Conservation (phyloP, 257 asterid genomes). For the Cordia subcordata region DNA sequence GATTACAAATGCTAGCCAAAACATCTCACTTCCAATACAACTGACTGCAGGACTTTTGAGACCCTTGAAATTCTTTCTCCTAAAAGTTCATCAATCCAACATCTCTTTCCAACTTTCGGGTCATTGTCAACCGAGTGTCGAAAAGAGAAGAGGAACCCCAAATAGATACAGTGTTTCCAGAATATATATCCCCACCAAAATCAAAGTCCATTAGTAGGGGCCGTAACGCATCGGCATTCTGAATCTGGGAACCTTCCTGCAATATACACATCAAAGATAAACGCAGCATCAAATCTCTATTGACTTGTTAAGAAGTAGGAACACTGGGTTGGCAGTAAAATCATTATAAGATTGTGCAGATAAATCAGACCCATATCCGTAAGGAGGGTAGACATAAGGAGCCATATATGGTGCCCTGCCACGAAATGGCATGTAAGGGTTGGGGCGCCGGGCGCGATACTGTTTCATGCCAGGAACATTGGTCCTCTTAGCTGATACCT, state of each 20-base stretch:
- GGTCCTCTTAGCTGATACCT: constrained; percentile 78
- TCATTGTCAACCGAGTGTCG: neutral
- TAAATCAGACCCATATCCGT: constrained; percentile 54
- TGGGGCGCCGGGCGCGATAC: constrained; percentile 53
- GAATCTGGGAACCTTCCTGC: constrained; percentile 69
- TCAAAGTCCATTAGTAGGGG: constrained; percentile 48
- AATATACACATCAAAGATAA: constrained; percentile 5
- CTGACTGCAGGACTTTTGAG: too few species aligned
- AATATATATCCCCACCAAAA: neutral
- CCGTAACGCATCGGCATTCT: constrained; percentile 61
- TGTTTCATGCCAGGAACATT: constrained; percentile 81
- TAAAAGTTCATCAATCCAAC: too few species aligned
- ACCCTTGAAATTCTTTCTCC: too few species aligned
- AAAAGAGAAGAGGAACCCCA: neutral
- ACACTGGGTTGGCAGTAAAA: neutral
- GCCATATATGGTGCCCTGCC: constrained; percentile 48
- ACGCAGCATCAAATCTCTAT: neutral
- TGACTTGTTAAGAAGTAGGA: too few species aligned
- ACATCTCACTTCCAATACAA: too few species aligned
- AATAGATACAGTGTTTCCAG: neutral
- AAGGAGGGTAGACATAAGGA: constrained; percentile 48
- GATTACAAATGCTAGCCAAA: too few species aligned
- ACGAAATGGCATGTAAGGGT: constrained; percentile 45
- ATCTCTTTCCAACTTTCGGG: too few species aligned
- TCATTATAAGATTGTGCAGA: neutral